phyloP scores from a whole-genome alignment of 805 yeast species.

The Myxozyma geophila region DNA sequence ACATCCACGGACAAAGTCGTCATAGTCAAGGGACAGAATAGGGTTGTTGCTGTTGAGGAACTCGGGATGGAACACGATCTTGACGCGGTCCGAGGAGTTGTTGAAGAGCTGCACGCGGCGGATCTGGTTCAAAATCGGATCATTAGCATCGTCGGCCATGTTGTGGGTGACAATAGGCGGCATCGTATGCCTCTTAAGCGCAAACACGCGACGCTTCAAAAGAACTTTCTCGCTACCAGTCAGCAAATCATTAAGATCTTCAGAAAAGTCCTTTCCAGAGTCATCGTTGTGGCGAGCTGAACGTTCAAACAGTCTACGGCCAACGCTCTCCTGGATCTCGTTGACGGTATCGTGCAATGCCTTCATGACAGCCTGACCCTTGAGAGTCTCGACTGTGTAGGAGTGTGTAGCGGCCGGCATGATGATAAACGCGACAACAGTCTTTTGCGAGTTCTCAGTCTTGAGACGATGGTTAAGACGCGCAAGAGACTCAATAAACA shows the following conservation, averaged over 20 bases:
- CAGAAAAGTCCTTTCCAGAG: slow-evolving; percentile 64
- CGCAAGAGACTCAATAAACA: slow-evolving; percentile 90
- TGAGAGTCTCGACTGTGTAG: slow-evolving; percentile 91
- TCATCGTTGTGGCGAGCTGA: slow-evolving; percentile 66
- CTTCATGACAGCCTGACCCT: slow-evolving; percentile 93
- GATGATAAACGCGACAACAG: slow-evolving; percentile 94
- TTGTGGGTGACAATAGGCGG: slow-evolving; percentile 98
- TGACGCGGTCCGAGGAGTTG: slow-evolving; percentile 86
- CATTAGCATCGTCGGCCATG: slow-evolving; percentile 89
- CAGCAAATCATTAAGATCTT: slow-evolving; percentile 77
- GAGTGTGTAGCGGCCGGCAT: slow-evolving; percentile 97
- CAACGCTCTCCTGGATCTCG: slow-evolving; percentile 85
- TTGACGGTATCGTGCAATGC: slow-evolving; percentile 86
- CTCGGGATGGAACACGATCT: slow-evolving; percentile 96
- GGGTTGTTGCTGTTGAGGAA: slow-evolving; percentile 94
- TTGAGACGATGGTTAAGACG: slow-evolving; percentile 87
- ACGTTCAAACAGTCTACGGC: slow-evolving; percentile 85
- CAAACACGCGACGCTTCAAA: slow-evolving; percentile 89
- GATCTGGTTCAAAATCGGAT: slow-evolving; percentile 89
- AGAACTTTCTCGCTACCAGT: slow-evolving; percentile 86
- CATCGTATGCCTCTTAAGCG: slow-evolving; percentile 81
- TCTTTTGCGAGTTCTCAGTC: slow-evolving; percentile 78
- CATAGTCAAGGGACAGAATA: slow-evolving; percentile 88
- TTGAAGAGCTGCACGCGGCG: slow-evolving; percentile 91
- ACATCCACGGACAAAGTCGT: slow-evolving; percentile 97